A percentile compares a stretch with the other conserved stretches of the same genome.
Evolutionary conservation across 1,284 basidiomycete species (phyloP).

Genomic region (Pseudozyma hubeiensis): DNA sequence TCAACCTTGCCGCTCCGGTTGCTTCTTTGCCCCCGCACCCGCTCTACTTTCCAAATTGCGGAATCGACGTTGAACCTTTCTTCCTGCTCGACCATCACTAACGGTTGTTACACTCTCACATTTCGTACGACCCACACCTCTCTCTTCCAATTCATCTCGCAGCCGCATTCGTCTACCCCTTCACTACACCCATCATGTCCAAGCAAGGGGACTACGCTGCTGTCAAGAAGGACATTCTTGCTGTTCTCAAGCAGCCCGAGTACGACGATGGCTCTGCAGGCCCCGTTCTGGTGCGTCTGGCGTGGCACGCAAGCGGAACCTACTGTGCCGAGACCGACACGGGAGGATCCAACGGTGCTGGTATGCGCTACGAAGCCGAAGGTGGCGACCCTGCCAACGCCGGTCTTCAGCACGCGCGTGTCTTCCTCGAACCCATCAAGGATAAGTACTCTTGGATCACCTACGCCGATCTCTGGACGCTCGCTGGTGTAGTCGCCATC

Average conservation of each 20-base stretch:
- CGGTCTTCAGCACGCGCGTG: conserved; percentile 72
- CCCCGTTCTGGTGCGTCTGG: conserved; percentile 65
- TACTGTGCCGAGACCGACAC: conserved; percentile 69
- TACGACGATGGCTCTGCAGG: conserved; percentile 67
- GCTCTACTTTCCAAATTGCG: not conserved
- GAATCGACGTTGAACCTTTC: not conserved
- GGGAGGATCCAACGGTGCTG: conserved; percentile 72
- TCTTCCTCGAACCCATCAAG: conserved; percentile 72
- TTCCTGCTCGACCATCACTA: not conserved
- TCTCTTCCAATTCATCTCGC: not conserved
- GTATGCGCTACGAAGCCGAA: conserved; percentile 70
- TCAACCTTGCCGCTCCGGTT: not conserved
- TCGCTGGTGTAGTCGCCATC: conserved; percentile 72
- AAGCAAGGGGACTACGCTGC: conserved; percentile 60
- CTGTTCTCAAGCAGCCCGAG: conserved; percentile 65
- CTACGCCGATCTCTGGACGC: conserved; percentile 70
- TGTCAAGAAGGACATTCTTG: conserved; percentile 63
- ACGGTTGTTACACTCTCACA: conserved; percentile 9
- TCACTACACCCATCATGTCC: conserved; percentile 28
- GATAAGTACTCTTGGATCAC: conserved; percentile 72
- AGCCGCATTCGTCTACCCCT: not conserved
- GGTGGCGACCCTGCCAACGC: conserved; percentile 67
- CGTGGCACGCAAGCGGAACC: conserved; percentile 67
- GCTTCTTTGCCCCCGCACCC: conserved; percentile 12
- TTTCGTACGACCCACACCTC: not conserved